Base-by-base conservation (phyloP, 768 basidiomycete genomes). In the Podaxis sp. region DNA sequence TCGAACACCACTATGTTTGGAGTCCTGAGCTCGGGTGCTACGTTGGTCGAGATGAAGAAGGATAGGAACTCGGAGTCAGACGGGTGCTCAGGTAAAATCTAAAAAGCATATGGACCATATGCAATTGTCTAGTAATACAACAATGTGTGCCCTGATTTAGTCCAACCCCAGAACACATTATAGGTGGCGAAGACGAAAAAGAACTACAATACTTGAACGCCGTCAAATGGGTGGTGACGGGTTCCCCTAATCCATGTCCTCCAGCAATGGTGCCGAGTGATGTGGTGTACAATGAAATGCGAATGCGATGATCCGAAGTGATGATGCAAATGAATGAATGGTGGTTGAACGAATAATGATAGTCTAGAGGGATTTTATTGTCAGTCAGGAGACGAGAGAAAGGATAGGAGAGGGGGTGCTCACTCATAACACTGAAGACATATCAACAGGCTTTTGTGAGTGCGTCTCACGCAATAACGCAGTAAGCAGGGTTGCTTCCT, bases 1-100 rank as follows among this genome's bases (percentile, higher is more conserved):
- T 94, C 41, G 74, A 75, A 3, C 88, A 94, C 66, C 84, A 88
- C 53, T 94, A 85, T 70, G 77, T 85, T 5, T 97, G 93, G 91
- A 78, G 72, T 69, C 73, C 78, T 8, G 69, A 71, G 7, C 63
- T 80, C 49, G 80, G 78, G 2, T 78, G 78, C 49, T 85, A 84
- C 68, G 65, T 78, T 41, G 74, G 77, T 37, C 73, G 75, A 46
- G 66, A 67, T n/a, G 52, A 50, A 27, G 33, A 33, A 7, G 47
- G 58, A 4, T 53, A 38, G 36, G 36, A 40, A 50, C 22, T 43
- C 46, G 11, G 13, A 15, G 13, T 13, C 49, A 50, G 22, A 12
- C 2, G 49, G 24, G 22, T 50, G 11, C 5, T 49, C n/a, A 36
- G 22, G 22, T 25, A 12, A 58, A 58, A 29, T 25, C 15, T 25